A percentile compares a stretch with the other conserved stretches of the same genome.
phyloP scores from a whole-genome alignment of 2,329 filamentous ascomycete species.

The Parastagonospora nodorum region DNA sequence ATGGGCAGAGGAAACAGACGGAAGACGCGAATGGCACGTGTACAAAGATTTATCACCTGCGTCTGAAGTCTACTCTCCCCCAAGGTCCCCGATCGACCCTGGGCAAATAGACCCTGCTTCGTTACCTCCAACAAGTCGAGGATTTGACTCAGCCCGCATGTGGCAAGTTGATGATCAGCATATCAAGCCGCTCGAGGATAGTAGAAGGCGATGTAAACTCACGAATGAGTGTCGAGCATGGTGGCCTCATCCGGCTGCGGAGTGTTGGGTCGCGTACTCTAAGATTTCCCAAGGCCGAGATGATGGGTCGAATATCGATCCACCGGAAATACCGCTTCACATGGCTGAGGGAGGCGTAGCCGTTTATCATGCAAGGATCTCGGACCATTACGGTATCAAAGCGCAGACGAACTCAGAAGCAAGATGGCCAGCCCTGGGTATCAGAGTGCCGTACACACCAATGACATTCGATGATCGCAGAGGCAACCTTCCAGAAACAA shows the following conservation, averaged over 20 bases:
- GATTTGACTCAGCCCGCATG: too few relatives aligned
- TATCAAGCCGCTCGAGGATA: too few relatives aligned
- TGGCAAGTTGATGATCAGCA: too few relatives aligned
- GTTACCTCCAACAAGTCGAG: background rate
- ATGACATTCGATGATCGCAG: constrained; percentile 1
- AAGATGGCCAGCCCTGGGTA: constrained; percentile 8
- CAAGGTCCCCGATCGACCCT: constrained; percentile 2
- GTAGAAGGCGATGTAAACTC: background rate
- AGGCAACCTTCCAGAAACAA: background rate
- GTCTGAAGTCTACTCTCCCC: constrained; percentile 11
- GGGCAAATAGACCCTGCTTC: background rate
- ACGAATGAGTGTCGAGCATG: background rate
- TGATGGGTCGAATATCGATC: too few relatives aligned
- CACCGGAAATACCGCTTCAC: background rate
- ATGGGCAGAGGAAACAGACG: constrained; percentile 7
- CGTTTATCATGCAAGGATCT: constrained; percentile 4
- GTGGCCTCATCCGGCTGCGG: constrained; percentile 4
- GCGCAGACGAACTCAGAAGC: background rate
- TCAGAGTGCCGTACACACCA: constrained; percentile 9
- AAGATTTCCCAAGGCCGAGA: background rate
- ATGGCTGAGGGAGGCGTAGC: background rate
- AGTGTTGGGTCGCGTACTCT: constrained; percentile 4
- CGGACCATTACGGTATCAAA: constrained; percentile 7
- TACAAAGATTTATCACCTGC: background rate
- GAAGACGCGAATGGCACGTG: constrained; percentile 12